Base-by-base conservation (phyloP, 192 early-diverging fungal species). In the Rhizophagus clarus region DNA sequence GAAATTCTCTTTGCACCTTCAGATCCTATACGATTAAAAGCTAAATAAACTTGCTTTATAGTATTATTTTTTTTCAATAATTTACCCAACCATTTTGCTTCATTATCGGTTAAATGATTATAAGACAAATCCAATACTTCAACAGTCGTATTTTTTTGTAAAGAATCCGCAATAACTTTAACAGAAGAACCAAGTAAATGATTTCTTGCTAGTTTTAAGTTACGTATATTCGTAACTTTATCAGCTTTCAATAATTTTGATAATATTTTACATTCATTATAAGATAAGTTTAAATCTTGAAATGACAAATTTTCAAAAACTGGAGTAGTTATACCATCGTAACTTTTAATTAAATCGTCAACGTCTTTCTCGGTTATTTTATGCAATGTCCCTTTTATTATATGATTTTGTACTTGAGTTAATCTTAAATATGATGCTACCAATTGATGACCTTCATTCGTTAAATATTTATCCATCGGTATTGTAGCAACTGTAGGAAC, bases 11-110 rank as follows among this genome's bases (percentile, higher is more conserved):
- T 78, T 15, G 81, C 76, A 10, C 84, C 84, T 2, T 47, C 28
- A n/a, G 80, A 68, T 3, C 80, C 77, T 31, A 85, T 82, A 61
- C 79, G 29, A 67, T 85, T 85, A 61, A 14, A 76, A 4, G 81
- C 73, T 20, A 85, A 64, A 73, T 81, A 80, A 66, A 85, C 10
- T 74, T 74, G 45, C 11, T 61, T 31, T 7, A 74, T 51, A 4
- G n/a, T 22, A 20, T 74, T 61, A 74, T 74, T 74, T n/a, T 74
- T 74, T n/a, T 74, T 74, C 31, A 74, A n/a, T 60, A 74, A 60
- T 20, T 61, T 28, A 14, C 28, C 47, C 31, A 74, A 20, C 29
- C n/a, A 29, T 34, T 74, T 74, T 24, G 73, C 45, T 28, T 74
- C 73, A 14, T 22, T 34, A 29, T 74, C 73, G 4, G 29, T 2